Percentiles rank a stretch among this genome's conserved stretches.
Evolutionary conservation across 345 rosid species (phyloP).

Genomic region (Populus alba): DNA sequence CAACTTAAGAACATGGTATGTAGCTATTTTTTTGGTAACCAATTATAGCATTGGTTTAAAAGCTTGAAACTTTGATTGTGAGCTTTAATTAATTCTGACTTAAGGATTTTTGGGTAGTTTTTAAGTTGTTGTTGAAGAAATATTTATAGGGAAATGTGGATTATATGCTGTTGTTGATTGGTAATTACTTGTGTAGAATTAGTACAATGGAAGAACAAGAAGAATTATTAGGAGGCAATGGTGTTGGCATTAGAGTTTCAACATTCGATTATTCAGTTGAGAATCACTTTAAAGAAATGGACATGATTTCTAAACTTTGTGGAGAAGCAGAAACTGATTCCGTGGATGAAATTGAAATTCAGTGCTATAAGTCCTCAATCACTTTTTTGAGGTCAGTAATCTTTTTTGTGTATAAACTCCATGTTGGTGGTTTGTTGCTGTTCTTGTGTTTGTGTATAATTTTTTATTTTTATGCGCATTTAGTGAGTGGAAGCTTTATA

Average conservation of each 20-base stretch:
- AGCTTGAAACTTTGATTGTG: not conserved
- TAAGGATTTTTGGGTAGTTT: too few relatives aligned
- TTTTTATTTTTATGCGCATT: not conserved
- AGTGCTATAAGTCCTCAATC: conserved; percentile 49
- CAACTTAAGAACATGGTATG: not conserved
- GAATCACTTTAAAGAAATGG: conserved; percentile 60
- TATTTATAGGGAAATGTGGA: not conserved
- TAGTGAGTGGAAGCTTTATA: conserved; percentile 69
- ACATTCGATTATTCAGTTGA: conserved; percentile 61
- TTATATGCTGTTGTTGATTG: not conserved
- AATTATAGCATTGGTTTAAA: too few relatives aligned
- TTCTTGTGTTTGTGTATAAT: not conserved
- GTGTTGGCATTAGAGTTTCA: conserved; percentile 40
- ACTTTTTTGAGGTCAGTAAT: conserved; percentile 59
- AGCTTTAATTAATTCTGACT: not conserved
- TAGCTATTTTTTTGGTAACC: too few relatives aligned
- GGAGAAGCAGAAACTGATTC: conserved; percentile 36
- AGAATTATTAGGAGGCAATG: conserved; percentile 1
- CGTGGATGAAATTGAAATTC: conserved; percentile 35
- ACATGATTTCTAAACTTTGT: conserved; percentile 49
- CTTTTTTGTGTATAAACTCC: not conserved
- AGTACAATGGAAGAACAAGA: conserved; percentile 2
- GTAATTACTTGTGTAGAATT: not conserved
- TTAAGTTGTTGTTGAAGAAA: not conserved
- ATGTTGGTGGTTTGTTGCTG: not conserved